Conservation (phyloP, 2,329 filamentous ascomycete genomes). For the Diaporthe capsici region DNA sequence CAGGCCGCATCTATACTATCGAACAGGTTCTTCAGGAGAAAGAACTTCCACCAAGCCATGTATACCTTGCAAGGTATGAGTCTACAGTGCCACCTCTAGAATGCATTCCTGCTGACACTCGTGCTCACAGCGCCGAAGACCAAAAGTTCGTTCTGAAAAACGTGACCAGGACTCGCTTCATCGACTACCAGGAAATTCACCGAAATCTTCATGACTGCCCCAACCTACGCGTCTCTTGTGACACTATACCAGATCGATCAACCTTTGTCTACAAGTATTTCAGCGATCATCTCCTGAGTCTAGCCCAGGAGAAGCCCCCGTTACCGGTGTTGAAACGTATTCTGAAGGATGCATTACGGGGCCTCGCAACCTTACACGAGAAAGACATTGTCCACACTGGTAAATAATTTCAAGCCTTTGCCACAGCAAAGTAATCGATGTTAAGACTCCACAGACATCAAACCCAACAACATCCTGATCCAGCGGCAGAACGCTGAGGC, state of each 20-base stretch:
- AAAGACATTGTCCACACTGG: too few species aligned
- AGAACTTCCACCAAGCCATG: conserved; percentile 24
- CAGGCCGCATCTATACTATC: conserved; percentile 25
- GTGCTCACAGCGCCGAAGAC: conserved; percentile 24
- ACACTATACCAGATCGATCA: conserved; percentile 30
- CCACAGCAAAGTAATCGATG: too few species aligned
- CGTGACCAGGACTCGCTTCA: conserved; percentile 24
- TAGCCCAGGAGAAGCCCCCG: too few species aligned
- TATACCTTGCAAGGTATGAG: conserved; percentile 25
- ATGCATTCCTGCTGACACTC: conserved; percentile 20
- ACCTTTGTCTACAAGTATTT: not conserved
- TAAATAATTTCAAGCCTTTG: too few species aligned
- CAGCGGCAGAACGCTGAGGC: too few species aligned
- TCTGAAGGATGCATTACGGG: too few species aligned
- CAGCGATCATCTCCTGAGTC: too few species aligned
- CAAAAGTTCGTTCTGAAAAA: conserved; percentile 24
- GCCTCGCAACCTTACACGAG: too few species aligned
- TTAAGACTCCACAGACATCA: too few species aligned
- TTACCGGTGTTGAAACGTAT: too few species aligned
- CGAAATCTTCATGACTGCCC: conserved; percentile 18
- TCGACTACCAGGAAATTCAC: conserved; percentile 24
- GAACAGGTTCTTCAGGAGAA: conserved; percentile 25
- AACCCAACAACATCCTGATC: too few species aligned
- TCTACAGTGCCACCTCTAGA: not conserved
- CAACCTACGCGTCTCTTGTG: conserved; percentile 26